Percentiles rank a stretch among this genome's conserved stretches.
Evolutionary conservation across 2,329 filamentous ascomycete genomes (phyloP).

Genomic region (Hymenotorrendiella dingleyae): DNA sequence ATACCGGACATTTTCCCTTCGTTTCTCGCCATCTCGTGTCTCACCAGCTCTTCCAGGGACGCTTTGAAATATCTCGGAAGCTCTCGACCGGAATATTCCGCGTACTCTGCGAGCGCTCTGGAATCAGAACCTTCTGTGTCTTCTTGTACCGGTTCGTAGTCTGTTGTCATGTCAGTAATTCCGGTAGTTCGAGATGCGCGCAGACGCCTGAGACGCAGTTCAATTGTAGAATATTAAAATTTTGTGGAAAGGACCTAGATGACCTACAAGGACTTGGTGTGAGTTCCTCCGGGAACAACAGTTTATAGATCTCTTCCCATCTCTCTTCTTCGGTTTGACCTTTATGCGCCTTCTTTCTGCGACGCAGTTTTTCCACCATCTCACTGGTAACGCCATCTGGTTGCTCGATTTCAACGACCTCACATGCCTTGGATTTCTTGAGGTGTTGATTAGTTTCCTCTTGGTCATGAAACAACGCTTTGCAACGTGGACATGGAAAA

Average conservation of each 20-base stretch:
- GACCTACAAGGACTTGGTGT: slow-evolving; percentile 6
- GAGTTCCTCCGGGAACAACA: slow-evolving; percentile 7
- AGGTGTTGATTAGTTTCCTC: slow-evolving; percentile 6
- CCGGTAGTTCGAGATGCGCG: no score
- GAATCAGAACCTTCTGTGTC: not conserved
- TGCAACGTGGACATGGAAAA: slow-evolving; percentile 14
- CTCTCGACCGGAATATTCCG: slow-evolving; percentile 3
- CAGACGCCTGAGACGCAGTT: no score
- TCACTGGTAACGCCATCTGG: slow-evolving; percentile 6
- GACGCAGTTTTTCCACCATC: slow-evolving; percentile 4
- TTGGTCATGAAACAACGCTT: slow-evolving; percentile 2
- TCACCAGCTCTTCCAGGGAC: not conserved
- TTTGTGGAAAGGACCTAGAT: not conserved
- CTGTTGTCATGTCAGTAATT: not conserved
- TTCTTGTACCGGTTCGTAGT: slow-evolving; percentile 2
- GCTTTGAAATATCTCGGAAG: slow-evolving; percentile 3
- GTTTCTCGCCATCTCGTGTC: not conserved
- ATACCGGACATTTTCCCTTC: no score
- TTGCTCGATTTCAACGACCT: not conserved
- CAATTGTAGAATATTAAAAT: no score
- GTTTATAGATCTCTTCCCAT: slow-evolving; percentile 13
- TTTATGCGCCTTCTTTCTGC: slow-evolving; percentile 12
- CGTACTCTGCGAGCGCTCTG: not conserved
- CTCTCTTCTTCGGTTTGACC: slow-evolving; percentile 12
- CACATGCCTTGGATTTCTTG: not conserved